These are phyloP conservation scores for Tetracladium maxilliforme DNA, from an alignment of 2,329 filamentous ascomycete species.

Conservation along the genomic window DNA sequence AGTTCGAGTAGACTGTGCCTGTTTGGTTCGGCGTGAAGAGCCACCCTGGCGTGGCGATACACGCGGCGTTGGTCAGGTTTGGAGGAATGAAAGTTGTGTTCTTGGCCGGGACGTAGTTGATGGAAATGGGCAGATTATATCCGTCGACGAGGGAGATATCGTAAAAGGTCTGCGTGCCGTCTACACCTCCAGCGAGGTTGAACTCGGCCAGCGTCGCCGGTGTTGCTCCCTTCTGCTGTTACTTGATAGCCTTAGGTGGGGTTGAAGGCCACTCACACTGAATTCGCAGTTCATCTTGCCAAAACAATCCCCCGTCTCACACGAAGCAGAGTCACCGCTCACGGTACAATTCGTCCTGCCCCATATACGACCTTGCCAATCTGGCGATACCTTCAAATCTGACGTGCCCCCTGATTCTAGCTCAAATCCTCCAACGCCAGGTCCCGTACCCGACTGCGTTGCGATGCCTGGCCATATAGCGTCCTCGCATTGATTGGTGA, in stretches of 20 bases:
- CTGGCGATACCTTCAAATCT: constrained; percentile 48
- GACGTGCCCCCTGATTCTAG: constrained; percentile 41
- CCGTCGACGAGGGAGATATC: constrained; percentile 77
- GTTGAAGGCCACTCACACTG: constrained; percentile 44
- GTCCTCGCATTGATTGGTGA: constrained; percentile 59
- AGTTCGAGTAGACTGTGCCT: constrained; percentile 46
- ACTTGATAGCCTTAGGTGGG: constrained; percentile 2
- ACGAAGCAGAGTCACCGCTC: constrained; percentile 50
- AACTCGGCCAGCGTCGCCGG: constrained; percentile 73
- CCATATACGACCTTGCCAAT: constrained; percentile 77
- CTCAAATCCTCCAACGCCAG: constrained; percentile 53
- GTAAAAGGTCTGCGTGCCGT: constrained; percentile 56
- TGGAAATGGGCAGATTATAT: constrained; percentile 63
- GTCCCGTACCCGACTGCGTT: constrained; percentile 57
- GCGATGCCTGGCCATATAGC: constrained; percentile 64
- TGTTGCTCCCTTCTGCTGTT: constrained; percentile 40
- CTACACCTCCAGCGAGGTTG: constrained; percentile 52
- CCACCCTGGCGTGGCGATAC: constrained; percentile 56
- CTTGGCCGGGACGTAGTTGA: constrained; percentile 42
- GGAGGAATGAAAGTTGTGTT: constrained; percentile 55
- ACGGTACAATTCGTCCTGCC: constrained; percentile 74
- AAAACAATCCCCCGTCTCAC: constrained; percentile 64
- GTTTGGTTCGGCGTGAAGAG: constrained; percentile 35
- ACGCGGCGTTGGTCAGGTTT: constrained; percentile 63
- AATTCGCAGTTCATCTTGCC: constrained; percentile 53